These are phyloP conservation scores for Lachancea meyersii DNA, from an alignment of 805 yeast genomes.

Conservation along the genomic window DNA sequence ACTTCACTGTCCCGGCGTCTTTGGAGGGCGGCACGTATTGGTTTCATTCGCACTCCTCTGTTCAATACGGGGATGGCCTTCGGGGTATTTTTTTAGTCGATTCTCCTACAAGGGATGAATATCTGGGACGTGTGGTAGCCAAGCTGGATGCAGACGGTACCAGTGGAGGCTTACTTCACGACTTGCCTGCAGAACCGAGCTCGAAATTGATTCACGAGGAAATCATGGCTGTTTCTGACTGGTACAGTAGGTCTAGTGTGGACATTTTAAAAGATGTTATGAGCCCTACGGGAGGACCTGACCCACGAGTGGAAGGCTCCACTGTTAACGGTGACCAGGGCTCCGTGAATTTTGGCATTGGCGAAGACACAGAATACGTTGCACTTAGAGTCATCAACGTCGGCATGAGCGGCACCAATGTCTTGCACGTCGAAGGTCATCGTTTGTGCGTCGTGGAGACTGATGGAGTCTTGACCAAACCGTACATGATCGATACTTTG, in stretches of 20 bases:
- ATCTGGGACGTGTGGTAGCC: conserved; percentile 4
- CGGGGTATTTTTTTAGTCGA: conserved; percentile 49
- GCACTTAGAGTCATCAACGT: conserved; percentile 44
- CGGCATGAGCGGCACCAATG: conserved; percentile 55
- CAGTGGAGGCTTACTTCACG: background rate
- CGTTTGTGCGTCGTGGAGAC: conserved; percentile 49
- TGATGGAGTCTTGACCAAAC: conserved; percentile 53
- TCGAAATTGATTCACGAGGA: background rate
- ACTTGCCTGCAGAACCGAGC: background rate
- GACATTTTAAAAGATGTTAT: conserved; percentile 33
- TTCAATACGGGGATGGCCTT: conserved; percentile 47
- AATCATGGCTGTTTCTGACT: conserved; percentile 50
- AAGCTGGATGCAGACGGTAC: conserved; percentile 6
- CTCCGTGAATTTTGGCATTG: conserved; percentile 29
- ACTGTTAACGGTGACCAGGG: conserved; percentile 22
- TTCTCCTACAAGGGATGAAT: conserved; percentile 32
- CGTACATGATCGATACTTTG: conserved; percentile 42
- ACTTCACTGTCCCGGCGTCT: conserved; percentile 38
- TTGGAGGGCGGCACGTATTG: conserved; percentile 45
- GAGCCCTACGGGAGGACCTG: conserved; percentile 20
- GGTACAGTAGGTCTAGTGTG: conserved; percentile 47
- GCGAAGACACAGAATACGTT: conserved; percentile 41
- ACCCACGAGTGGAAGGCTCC: conserved; percentile 25
- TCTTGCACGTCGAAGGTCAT: conserved; percentile 48
- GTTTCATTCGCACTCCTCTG: conserved; percentile 51